These are phyloP conservation scores for Hermanozyma aechmeae DNA, from an alignment of 805 yeast genomes.

Conservation along the genomic window DNA sequence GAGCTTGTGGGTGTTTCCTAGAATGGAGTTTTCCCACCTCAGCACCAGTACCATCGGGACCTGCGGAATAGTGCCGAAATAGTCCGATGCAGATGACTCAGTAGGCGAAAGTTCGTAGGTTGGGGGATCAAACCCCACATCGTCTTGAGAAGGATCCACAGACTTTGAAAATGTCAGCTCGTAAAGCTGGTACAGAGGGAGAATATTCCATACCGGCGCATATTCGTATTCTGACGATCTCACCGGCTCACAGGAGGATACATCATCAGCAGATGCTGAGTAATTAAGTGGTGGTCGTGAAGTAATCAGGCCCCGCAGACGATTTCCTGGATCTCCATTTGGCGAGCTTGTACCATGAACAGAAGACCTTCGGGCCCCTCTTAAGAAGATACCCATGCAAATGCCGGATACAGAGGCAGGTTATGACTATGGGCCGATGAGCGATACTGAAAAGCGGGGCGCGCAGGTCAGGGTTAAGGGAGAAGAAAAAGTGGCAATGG, in stretches of 20 bases:
- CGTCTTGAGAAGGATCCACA: constrained; percentile 21
- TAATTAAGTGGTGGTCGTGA: too few species aligned
- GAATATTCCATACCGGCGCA: constrained; percentile 22
- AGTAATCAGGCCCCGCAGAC: too few species aligned
- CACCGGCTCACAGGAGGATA: constrained; percentile 6
- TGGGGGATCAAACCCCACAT: constrained; percentile 23
- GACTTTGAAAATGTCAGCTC: constrained; percentile 28
- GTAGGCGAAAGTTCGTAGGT: constrained; percentile 14
- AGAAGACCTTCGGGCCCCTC: too few species aligned
- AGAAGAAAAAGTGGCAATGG: too few species aligned
- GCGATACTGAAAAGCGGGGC: too few species aligned
- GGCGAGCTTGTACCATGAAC: too few species aligned
- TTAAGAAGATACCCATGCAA: too few species aligned
- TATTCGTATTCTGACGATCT: constrained; percentile 17
- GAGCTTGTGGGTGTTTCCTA: constrained; percentile 18
- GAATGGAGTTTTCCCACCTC: constrained; percentile 24
- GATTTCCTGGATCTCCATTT: too few species aligned
- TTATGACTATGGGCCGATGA: too few species aligned
- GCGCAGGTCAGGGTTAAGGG: too few species aligned
- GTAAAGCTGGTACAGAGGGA: constrained; percentile 21
- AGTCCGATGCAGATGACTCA: background rate
- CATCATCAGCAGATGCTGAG: background rate
- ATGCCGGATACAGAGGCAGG: too few species aligned
- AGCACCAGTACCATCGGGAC: background rate
- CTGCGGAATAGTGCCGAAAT: background rate